Conservation (phyloP, 2,329 filamentous ascomycete genomes). For the Pseudogymnoascus pannorum region DNA sequence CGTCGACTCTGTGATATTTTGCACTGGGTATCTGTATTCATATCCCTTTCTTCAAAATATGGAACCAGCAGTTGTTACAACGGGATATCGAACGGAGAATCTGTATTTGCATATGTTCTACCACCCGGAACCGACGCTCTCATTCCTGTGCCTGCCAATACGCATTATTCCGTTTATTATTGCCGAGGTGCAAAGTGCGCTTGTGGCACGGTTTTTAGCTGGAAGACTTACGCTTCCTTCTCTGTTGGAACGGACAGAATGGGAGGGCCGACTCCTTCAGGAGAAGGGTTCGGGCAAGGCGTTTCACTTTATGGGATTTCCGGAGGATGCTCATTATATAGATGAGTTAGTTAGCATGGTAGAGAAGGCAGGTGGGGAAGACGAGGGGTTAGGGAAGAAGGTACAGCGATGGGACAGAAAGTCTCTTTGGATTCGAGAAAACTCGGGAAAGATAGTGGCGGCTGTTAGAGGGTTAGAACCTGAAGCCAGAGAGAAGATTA, state of each 20-base stretch:
- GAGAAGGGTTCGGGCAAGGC: slow-evolving; percentile 38
- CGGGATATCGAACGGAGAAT: slow-evolving; percentile 62
- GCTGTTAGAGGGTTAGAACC: slow-evolving; percentile 39
- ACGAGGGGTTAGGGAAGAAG: background rate
- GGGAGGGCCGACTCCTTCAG: slow-evolving; percentile 46
- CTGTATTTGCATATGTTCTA: slow-evolving; percentile 77
- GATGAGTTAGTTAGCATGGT: slow-evolving; percentile 44
- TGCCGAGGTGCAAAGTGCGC: slow-evolving; percentile 69
- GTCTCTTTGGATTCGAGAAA: background rate
- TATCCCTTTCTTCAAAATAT: slow-evolving; percentile 60
- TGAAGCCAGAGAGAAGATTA: slow-evolving; percentile 57
- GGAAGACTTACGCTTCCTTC: slow-evolving; percentile 60
- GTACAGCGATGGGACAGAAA: background rate
- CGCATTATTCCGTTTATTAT: slow-evolving; percentile 85
- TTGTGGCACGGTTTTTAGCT: slow-evolving; percentile 70
- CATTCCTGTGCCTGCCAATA: slow-evolving; percentile 68
- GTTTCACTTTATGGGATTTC: slow-evolving; percentile 44
- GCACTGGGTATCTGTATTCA: slow-evolving; percentile 82
- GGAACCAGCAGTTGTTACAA: slow-evolving; percentile 51
- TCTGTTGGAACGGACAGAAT: slow-evolving; percentile 55
- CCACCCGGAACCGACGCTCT: slow-evolving; percentile 67
- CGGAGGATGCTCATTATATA: slow-evolving; percentile 61
- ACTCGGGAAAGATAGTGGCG: background rate
- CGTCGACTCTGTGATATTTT: slow-evolving; percentile 75
- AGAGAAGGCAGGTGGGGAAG: background rate